These are phyloP conservation scores for Cadophora malorum DNA, from an alignment of 2,329 filamentous ascomycete genomes.

Conservation along the genomic window DNA sequence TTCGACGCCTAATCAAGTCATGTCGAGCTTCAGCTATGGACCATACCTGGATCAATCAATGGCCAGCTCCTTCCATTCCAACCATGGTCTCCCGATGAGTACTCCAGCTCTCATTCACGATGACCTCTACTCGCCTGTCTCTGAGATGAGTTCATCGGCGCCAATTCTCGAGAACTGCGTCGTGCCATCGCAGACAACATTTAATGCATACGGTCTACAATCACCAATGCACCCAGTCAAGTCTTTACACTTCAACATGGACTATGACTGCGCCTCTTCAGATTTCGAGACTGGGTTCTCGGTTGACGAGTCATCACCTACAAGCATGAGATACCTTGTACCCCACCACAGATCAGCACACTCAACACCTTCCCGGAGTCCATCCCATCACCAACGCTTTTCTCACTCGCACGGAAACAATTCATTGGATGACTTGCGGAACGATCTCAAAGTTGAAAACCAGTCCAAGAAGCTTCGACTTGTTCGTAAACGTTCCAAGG, in stretches of 20 bases:
- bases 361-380: background rate
- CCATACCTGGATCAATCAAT: constrained; percentile 10
- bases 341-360: constrained; percentile 1
- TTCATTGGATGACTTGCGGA: background rate
- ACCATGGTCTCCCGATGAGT: constrained; percentile 28
- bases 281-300: constrained; percentile 20
- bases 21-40: constrained; percentile 12
- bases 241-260: constrained; percentile 29
- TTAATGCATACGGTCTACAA: constrained; percentile 33
- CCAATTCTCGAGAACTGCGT: constrained; percentile 36
- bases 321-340: background rate
- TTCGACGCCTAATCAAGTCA: constrained; percentile 17
- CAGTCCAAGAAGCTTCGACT: constrained; percentile 2
- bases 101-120: constrained; percentile 33
- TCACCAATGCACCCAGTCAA: constrained; percentile 30
- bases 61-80: constrained; percentile 19
- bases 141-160: constrained; percentile 28
- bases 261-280: constrained; percentile 25
- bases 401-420: background rate
- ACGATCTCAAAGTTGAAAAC: background rate
- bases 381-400: background rate
- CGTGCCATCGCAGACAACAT: constrained; percentile 40
- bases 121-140: constrained; percentile 32
- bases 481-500: background rate
- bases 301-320: background rate